Base-by-base conservation (phyloP, 768 basidiomycete genomes). In the Serpula lacrymans region DNA sequence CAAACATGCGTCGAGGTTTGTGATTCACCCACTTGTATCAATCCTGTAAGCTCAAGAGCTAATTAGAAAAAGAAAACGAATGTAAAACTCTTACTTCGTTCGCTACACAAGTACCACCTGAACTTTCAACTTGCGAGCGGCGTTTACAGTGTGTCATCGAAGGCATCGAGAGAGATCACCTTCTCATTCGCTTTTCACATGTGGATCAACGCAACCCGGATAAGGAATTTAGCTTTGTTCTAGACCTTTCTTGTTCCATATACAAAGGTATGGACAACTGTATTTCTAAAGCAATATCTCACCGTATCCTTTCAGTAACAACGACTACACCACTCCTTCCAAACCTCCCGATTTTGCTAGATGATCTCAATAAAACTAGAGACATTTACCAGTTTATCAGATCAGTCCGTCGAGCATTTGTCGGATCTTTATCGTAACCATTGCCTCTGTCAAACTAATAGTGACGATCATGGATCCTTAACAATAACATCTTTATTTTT, bases 361-460 rank as follows among this genome's bases (percentile, higher is more conserved):
- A 77, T 34, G 72, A 75, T 22, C 74, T 94, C 29, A 90, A 89
- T 52, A 74, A 77, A 16, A 78, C 81, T 3, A 63, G 77, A 24
- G 79, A 92, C 39, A 64, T 93, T 2, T 84, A 78, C 49, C 61
- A 52, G 2, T 94, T 95, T 56, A 79, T 94, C 39, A 78, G 75
- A 40, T 64, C 70, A 37, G 75, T 83, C 23, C 74, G 86, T n/a
- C 54, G 56, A 36, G 80, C 74, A 12, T 87, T 79, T 53, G 58
- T 62, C 2, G 60, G n/a, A n/a, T n/a, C n/a, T n/a, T n/a, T n/a
- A n/a, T n/a, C n/a, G n/a, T n/a, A n/a, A 60, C 7, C 42, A n/a
- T n/a, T n/a, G n/a, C n/a, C n/a, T n/a, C n/a, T n/a, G n/a, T n/a
- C n/a, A n/a, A n/a, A n/a, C n/a, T n/a, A n/a, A n/a, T n/a, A n/a